A percentile compares a stretch with the other conserved stretches of the same genome.
Conservation (phyloP, 495 filamentous ascomycete genomes). For the Amniculicola lignicola region DNA sequence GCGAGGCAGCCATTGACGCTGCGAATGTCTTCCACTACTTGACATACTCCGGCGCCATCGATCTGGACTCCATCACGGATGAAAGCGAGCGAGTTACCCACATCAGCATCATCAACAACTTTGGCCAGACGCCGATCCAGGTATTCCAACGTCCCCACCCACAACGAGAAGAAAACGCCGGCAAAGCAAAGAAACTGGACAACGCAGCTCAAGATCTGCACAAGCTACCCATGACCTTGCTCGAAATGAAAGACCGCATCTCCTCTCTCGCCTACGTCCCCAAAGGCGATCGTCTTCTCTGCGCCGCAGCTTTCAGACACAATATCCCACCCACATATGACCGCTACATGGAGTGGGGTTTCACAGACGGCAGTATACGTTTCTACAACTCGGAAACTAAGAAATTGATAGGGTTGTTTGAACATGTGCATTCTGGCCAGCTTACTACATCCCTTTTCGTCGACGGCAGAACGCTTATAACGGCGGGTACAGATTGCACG, state of each 20-base stretch:
- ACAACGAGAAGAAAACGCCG: constrained; percentile 59
- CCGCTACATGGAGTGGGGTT: constrained; percentile 94
- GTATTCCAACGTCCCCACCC: constrained; percentile 82
- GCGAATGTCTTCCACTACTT: constrained; percentile 95
- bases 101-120: constrained; percentile 96
- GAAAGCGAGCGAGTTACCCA: constrained; percentile 77
- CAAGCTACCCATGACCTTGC: constrained; percentile 74
- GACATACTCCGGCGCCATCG: constrained; percentile 88
- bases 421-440: constrained; percentile 88
- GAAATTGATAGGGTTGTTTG: constrained; percentile 77
- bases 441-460: constrained; percentile 77
- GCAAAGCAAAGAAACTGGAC: constrained; percentile 69
- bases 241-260: constrained; percentile 79
- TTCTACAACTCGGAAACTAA: constrained; percentile 80
- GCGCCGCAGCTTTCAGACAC: constrained; percentile 74
- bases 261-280: constrained; percentile 71
- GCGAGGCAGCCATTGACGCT: constrained; percentile 85
- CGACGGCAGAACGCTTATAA: constrained; percentile 85
- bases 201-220: constrained; percentile 72
- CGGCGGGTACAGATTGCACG: constrained; percentile 86
- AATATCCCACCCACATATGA: constrained; percentile 86
- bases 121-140: constrained; percentile 95
- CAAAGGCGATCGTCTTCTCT: constrained; percentile 80
- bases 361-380: constrained; percentile 84
- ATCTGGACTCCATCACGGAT: constrained; percentile 88